Conservation (phyloP, 2,329 filamentous ascomycete species). For the Blastomyces gilchristii region DNA sequence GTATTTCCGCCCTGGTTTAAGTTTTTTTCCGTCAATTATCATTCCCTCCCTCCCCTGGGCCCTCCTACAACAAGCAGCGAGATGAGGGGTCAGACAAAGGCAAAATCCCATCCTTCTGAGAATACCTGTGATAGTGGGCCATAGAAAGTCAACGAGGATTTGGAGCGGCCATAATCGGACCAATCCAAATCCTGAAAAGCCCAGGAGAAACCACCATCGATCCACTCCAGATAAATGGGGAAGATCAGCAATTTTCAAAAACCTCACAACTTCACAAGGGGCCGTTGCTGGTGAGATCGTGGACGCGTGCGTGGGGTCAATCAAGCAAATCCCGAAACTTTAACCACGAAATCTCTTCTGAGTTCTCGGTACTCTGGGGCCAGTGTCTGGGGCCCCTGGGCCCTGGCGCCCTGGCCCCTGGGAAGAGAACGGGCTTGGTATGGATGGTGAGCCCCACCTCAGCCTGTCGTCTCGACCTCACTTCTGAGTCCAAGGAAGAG, state of each 20-base stretch:
- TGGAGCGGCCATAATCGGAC: not conserved
- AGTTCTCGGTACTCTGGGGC: not conserved
- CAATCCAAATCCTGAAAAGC: not conserved
- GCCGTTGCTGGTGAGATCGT: not conserved
- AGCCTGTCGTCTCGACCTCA: not conserved
- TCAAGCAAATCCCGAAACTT: conserved; percentile 5
- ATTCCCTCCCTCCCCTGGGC: too few species aligned
- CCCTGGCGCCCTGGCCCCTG: too few species aligned
- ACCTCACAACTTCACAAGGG: too few species aligned
- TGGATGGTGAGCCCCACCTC: not conserved
- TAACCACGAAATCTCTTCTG: not conserved
- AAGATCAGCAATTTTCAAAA: not conserved
- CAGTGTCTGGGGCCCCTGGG: not conserved
- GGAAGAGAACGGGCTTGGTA: not conserved
- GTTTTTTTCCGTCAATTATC: not conserved
- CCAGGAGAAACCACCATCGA: not conserved
- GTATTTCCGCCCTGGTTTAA: not conserved
- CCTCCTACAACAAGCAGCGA: too few species aligned
- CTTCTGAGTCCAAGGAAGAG: not conserved
- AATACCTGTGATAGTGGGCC: not conserved
- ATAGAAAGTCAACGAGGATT: not conserved
- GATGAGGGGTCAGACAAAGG: not conserved
- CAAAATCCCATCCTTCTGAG: not conserved
- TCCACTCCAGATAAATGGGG: not conserved
- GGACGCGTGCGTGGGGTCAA: not conserved